These are phyloP conservation scores for Austroboletus niveus DNA, from an alignment of 1,284 basidiomycete species.

Conservation along the genomic window DNA sequence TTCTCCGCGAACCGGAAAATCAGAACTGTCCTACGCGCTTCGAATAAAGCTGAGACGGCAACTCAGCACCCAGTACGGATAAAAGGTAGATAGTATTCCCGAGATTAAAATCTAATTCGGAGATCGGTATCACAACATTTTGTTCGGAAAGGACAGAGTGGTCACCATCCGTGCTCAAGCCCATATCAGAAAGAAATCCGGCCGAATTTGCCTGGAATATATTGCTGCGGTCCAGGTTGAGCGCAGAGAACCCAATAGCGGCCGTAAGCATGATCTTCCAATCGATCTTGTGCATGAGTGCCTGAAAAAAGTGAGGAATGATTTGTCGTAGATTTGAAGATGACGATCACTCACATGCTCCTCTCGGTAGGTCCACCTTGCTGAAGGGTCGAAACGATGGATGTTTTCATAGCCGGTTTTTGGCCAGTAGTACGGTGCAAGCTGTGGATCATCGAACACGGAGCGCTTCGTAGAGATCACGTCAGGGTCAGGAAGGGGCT, in stretches of 20 bases:
- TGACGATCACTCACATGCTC: conserved; percentile 44
- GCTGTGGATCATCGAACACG: conserved; percentile 56
- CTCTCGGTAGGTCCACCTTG: conserved; percentile 70
- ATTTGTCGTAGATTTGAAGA: not conserved
- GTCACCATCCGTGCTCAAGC: conserved; percentile 53
- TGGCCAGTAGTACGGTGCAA: conserved; percentile 35
- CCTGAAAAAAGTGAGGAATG: not conserved
- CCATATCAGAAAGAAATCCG: conserved; percentile 61
- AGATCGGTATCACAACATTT: not conserved
- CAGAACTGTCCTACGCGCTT: conserved; percentile 46
- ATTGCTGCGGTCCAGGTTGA: conserved; percentile 48
- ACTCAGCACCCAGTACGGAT: conserved; percentile 58
- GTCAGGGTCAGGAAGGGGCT: not conserved
- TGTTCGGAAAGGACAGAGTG: not conserved
- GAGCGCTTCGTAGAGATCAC: conserved; percentile 37
- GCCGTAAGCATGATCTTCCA: conserved; percentile 49
- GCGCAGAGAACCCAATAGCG: conserved; percentile 44
- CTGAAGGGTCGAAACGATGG: conserved; percentile 63
- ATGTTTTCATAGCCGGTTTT: conserved; percentile 52
- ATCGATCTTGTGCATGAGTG: conserved; percentile 47
- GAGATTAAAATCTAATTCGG: conserved; percentile 53
- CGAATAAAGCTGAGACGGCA: conserved; percentile 72
- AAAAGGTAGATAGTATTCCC: conserved; percentile 61
- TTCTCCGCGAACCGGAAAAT: not conserved
- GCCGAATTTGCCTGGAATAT: conserved; percentile 65